Base-by-base conservation (phyloP, 805 yeast genomes). In the Metschnikowia drakensbergensis region DNA sequence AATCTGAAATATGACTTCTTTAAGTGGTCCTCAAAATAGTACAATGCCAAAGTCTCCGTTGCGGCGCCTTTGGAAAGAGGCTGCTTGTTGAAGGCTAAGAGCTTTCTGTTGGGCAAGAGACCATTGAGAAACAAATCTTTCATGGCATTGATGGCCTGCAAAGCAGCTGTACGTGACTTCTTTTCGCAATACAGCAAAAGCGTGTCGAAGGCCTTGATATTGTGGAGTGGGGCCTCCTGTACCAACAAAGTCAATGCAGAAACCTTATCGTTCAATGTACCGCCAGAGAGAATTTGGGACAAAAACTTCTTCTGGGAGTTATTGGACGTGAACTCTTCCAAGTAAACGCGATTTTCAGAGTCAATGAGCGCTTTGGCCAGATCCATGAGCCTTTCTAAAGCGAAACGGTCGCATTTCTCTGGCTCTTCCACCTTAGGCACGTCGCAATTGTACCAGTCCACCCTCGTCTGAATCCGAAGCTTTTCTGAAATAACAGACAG, bases 201-300 rank as follows among this genome's bases (percentile, higher is more conserved):
- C 34, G 84, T 85, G 55, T 88, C 96, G 49, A 94, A 73, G 0
- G 96, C 88, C 64, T 88, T 87, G 45, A 84, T 62, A 58, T 92
- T 87, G 63, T 94, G 98, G 47, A 90, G 64, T 5, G 99, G 99
- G 2, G 97, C 91, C 70, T 94, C 98, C 64, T 94, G 98, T 42
- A 91, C 80, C 63, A 94, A 74, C 63, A 94, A 80, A 0, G 99
- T 92, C 62, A 94, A 76, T 0, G 99, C 97, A 42, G 96, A 88
- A 47, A 94, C 87, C 70, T 94, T 90, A 84, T 94, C 99, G 59
- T 83, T 85, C 58, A 92, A 76, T 0, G 99, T 94, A 87, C 99
- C 99, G 56, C 82, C 85, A 5, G 90, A 77, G 60, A 94, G 78
- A 57, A 94, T 85, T 67, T 92, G 95, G 1, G 92, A 79, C 75